Evolutionary conservation across 2,329 filamentous ascomycete species (phyloP), one percentile per base, ranked within the genome.

Genomic region (Fusarium abutilonis): DNA sequence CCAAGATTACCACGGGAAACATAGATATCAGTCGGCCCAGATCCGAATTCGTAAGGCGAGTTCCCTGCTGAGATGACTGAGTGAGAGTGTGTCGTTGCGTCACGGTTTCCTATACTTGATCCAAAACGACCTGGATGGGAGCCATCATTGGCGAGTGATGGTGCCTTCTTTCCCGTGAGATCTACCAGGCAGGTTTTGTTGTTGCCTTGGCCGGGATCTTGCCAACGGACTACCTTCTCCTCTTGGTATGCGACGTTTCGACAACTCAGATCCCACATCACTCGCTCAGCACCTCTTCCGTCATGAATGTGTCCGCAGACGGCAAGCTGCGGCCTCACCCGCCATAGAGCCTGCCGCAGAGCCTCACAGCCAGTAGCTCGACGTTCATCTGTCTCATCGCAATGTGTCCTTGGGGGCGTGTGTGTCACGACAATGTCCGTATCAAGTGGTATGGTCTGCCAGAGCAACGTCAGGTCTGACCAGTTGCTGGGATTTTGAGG

Each of bases 231-330:
- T 1, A 77, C 74, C 3, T 65, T 61, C 56, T 76, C 73, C 68
- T 86, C 84, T 40, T 77, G 78, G 64, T 77, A 82, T 6, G 74
- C 73, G 13, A 77, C 72, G 35, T 80, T 76, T 10, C 69, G 67
- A 40, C 68, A 70, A 1, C 63, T 70, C 23, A 83, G 70, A 58
- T 83, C 79, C 90, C 90, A 93, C 19, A 73, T 74, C 29, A 93
- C 80, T 23, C 85, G 77, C 68, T 88, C 81, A 9, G 80, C 85
- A 11, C 89, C 90, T 63, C 90, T 79, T 4, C 82, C 87, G 60
- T 86, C 84, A 72, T 93, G 89, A 28, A 91, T 83, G 73, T 93
- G 90, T 1, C 90, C 90, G 69, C 87, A 92, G 15, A 93, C 79
- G 17, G 85, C 84, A 44, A 93, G 76, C 50, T 79, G 78, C 6